Percentiles rank a stretch among this genome's conserved stretches.
Evolutionary conservation across 1,139 yeast genomes (phyloP).

Genomic region (Blastobotrys apis): DNA sequence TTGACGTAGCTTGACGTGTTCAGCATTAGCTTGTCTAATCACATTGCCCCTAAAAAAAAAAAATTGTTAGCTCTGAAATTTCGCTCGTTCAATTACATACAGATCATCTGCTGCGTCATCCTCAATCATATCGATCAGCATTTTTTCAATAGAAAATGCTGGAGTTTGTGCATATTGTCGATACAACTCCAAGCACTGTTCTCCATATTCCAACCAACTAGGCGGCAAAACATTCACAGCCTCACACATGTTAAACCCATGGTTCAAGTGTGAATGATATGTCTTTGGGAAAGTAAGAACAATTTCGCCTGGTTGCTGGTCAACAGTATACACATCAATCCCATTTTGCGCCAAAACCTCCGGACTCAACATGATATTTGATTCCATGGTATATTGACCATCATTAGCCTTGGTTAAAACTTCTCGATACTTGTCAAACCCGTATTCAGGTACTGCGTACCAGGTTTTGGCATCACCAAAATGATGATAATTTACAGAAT

Average conservation of each 20-base stretch:
- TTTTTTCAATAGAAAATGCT: slow-evolving; percentile 36
- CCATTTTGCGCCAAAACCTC: slow-evolving; percentile 47
- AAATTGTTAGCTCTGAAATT: neutral
- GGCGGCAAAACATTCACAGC: slow-evolving; percentile 75
- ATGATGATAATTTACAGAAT: slow-evolving; percentile 58
- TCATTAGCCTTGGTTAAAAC: slow-evolving; percentile 10
- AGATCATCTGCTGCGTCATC: too few relatives aligned
- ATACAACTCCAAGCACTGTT: slow-evolving; percentile 30
- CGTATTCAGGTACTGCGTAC: slow-evolving; percentile 74
- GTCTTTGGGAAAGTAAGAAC: slow-evolving; percentile 77
- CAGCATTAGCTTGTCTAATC: slow-evolving; percentile 4
- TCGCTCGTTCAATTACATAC: neutral
- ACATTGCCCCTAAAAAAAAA: too few relatives aligned
- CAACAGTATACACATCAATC: slow-evolving; percentile 59
- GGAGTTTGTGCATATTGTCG: slow-evolving; percentile 28
- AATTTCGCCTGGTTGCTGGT: slow-evolving; percentile 77
- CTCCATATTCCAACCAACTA: slow-evolving; percentile 51
- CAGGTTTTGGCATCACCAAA: slow-evolving; percentile 69
- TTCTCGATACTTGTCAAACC: slow-evolving; percentile 48
- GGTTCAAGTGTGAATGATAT: slow-evolving; percentile 75
- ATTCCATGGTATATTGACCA: slow-evolving; percentile 47
- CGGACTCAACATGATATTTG: slow-evolving; percentile 72
- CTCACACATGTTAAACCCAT: slow-evolving; percentile 75
- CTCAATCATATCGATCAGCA: slow-evolving; percentile 30
- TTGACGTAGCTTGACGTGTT: slow-evolving; percentile 11